phyloP scores from a whole-genome alignment of 768 basidiomycete species.

The Astraeus odoratus region DNA sequence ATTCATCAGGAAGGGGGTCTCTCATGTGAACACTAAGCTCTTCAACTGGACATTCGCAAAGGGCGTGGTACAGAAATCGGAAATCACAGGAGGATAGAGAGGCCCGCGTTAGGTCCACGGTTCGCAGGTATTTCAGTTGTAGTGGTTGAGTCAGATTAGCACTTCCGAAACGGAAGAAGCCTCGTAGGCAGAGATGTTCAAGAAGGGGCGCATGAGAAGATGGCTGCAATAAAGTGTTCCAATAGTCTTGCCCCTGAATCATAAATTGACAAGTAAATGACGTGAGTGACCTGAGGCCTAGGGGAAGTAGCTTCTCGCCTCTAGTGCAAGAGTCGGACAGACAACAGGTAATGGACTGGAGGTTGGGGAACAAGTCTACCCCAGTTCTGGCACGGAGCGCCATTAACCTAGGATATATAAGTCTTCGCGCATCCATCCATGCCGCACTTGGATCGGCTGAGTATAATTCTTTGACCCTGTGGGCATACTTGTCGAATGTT shows the following conservation, averaged over 20 bases:
- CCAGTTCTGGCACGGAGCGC: not conserved
- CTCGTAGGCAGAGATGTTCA: not conserved
- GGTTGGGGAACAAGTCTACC: slow-evolving; percentile 4
- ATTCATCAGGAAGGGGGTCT: not conserved
- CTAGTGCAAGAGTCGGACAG: not conserved
- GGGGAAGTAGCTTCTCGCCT: slow-evolving; percentile 2
- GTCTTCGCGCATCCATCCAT: not conserved
- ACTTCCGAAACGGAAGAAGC: not conserved
- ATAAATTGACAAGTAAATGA: not conserved
- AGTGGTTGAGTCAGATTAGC: not conserved
- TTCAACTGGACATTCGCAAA: not conserved
- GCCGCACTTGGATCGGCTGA: not conserved
- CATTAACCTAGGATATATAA: slow-evolving; percentile 1
- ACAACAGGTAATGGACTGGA: not conserved
- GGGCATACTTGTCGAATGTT: slow-evolving; percentile 5
- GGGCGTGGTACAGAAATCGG: not conserved
- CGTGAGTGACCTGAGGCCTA: slow-evolving; percentile 2
- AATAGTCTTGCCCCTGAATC: not conserved
- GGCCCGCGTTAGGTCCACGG: not conserved
- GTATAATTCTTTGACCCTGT: slow-evolving; percentile 2
- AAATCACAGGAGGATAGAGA: not conserved
- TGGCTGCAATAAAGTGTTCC: not conserved
- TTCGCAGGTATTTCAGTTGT: not conserved
- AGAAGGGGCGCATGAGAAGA: not conserved
- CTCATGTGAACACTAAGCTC: not conserved